A percentile compares a stretch with the other conserved stretches of the same genome.
These are phyloP conservation scores for Alternaria gaisen DNA, from an alignment of 2,329 filamentous ascomycete species.

Conservation along the genomic window DNA sequence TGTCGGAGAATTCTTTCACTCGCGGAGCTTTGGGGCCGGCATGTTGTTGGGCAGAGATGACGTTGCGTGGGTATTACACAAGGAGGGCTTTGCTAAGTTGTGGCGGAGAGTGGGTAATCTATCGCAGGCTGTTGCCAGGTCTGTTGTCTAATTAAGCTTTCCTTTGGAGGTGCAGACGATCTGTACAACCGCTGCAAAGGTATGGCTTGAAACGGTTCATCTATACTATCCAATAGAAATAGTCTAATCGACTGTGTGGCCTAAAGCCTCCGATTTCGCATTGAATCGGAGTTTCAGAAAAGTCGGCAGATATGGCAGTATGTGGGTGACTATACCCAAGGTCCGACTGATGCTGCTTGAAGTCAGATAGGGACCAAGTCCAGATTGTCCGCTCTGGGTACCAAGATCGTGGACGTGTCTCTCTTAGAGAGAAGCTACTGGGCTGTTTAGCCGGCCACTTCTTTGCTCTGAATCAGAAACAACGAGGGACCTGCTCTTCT, in stretches of 20 bases:
- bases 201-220: background rate
- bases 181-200: background rate
- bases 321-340: background rate
- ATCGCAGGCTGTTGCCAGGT: background rate
- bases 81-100: background rate
- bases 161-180: background rate
- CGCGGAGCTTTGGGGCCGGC: conserved; percentile 1
- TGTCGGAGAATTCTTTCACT: conserved; percentile 5
- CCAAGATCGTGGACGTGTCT: background rate
- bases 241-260: background rate
- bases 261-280: background rate
- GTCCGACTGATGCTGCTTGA: background rate
- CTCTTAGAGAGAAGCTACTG: background rate
- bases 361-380: background rate
- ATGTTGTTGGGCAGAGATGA: background rate
- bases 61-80: background rate
- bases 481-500: background rate
- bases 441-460: background rate
- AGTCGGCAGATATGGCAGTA: background rate
- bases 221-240: background rate
- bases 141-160: background rate
- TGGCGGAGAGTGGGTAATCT: conserved; percentile 4
- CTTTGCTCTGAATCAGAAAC: background rate
- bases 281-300: background rate
- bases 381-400: background rate